These are phyloP conservation scores for Mycena alexandri DNA, from an alignment of 768 basidiomycete genomes.

Conservation along the genomic window DNA sequence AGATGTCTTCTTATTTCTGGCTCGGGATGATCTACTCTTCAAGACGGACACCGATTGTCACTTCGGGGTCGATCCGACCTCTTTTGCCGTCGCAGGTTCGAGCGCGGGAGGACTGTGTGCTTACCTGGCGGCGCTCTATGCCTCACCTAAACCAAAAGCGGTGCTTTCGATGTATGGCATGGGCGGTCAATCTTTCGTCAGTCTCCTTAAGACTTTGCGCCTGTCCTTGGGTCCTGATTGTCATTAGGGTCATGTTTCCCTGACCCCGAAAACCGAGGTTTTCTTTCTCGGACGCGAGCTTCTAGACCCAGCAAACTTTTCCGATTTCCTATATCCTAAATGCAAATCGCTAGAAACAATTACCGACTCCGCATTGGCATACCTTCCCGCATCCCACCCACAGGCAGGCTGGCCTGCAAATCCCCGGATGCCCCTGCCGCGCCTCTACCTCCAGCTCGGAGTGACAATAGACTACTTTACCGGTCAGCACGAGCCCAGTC, in stretches of 20 bases:
- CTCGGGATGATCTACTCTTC: conserved; percentile 38
- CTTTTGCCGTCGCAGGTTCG: conserved; percentile 66
- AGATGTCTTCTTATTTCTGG: conserved; percentile 66
- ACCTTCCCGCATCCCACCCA: conserved; percentile 56
- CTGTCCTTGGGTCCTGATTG: background rate
- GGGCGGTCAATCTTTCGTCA: conserved; percentile 70
- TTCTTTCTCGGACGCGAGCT: conserved; percentile 71
- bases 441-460: conserved; percentile 73
- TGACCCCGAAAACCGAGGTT: conserved; percentile 58
- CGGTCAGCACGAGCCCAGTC: conserved; percentile 57
- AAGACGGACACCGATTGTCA: conserved; percentile 5
- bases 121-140: conserved; percentile 70
- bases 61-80: conserved; percentile 56
- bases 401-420: conserved; percentile 74
- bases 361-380: conserved; percentile 61
- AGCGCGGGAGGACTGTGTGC: conserved; percentile 77
- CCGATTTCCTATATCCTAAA: conserved; percentile 62
- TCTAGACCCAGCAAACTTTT: conserved; percentile 61
- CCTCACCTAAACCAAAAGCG: conserved; percentile 64
- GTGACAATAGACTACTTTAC: conserved; percentile 71
- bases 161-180: conserved; percentile 71
- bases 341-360: conserved; percentile 41
- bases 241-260: conserved; percentile 54
- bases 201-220: conserved; percentile 28
- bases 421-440: conserved; percentile 69